Evolutionary conservation across 169 alveolate species (phyloP), one percentile per base, ranked within the genome.

Genomic region (Condylostoma magnum): DNA sequence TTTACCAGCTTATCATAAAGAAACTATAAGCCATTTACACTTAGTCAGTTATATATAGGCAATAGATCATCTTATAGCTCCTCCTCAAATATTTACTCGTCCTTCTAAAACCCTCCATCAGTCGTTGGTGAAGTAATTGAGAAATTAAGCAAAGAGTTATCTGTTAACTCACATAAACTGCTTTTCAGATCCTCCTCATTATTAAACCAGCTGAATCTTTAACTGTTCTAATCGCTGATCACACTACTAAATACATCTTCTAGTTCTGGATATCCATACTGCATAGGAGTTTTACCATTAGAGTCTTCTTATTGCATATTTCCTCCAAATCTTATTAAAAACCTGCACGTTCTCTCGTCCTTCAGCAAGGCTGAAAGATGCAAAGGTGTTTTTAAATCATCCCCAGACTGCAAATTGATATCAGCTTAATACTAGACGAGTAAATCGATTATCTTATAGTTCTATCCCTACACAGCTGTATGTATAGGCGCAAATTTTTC

Each of bases 331-430:
- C 30, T 34, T 15, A 63, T 6, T 10, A 63, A 20, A 3, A 44
- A 37, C 25, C 20, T 41, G 22, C 58, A 46, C 54, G 27, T 5
- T 63, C 73, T 38, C 15, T 6, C 25, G 20, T 27, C 30, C 33
- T 33, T 28, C 73, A 63, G 36, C 44, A 54, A 63, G 33, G n/a
- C 73, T 15, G 73, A 54, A 44, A 43, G 44, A 20, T 63, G 73
- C 15, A 63, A 33, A 31, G 73, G 73, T 2, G 73, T 63, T 34
- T 57, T 63, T 20, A 37, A 37, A 63, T 43, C 28, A 18, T 43
- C 58, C 25, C 20, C 22, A 28, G 25, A 43, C 44, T 18, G 30
- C 20, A 28, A 43, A 41, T 22, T 25, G 3, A 57, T 54, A 20
- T 63, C 58, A 41, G 73, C 58, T 5, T 34, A 2, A 4, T 5